Conservation (phyloP, 2,329 filamentous ascomycete genomes). For the Aspergillus sp. region DNA sequence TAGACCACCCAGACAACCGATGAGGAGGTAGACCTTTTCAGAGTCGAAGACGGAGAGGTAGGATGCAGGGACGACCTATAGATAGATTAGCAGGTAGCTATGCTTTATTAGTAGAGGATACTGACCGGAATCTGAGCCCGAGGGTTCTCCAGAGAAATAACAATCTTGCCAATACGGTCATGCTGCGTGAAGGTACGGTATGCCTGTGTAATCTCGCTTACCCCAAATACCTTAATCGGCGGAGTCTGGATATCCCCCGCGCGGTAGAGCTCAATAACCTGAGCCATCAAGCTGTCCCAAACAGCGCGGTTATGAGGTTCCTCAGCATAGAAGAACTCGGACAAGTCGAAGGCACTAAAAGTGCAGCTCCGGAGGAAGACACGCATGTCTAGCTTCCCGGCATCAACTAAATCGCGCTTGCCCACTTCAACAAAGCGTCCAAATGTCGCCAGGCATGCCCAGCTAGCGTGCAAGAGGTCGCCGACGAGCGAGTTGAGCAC, state of each 20-base stretch:
- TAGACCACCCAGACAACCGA: slow-evolving; percentile 36
- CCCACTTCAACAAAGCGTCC: slow-evolving; percentile 11
- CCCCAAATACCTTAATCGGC: slow-evolving; percentile 13
- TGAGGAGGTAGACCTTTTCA: slow-evolving; percentile 25
- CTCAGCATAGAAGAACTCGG: background rate
- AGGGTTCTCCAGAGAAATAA: slow-evolving; percentile 10
- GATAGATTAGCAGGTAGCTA: background rate
- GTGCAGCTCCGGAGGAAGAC: slow-evolving; percentile 5
- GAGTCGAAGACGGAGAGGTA: background rate
- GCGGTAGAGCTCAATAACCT: background rate
- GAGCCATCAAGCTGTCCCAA: background rate
- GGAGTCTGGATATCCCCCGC: slow-evolving; percentile 1
- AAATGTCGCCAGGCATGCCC: slow-evolving; percentile 15
- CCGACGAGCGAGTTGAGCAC: slow-evolving; percentile 15
- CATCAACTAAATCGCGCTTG: slow-evolving; percentile 5
- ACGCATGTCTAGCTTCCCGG: slow-evolving; percentile 3
- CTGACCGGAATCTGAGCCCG: too few species aligned
- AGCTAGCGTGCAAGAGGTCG: slow-evolving; percentile 11
- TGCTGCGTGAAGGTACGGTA: slow-evolving; percentile 35
- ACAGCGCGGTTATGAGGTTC: background rate
- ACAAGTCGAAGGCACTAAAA: slow-evolving; percentile 6
- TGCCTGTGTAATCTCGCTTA: slow-evolving; percentile 23
- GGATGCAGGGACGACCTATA: background rate
- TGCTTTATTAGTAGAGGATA: too few species aligned
- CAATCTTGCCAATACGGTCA: slow-evolving; percentile 41